Base-by-base conservation (phyloP, 768 basidiomycete genomes). In the Suillus hirtellus region DNA sequence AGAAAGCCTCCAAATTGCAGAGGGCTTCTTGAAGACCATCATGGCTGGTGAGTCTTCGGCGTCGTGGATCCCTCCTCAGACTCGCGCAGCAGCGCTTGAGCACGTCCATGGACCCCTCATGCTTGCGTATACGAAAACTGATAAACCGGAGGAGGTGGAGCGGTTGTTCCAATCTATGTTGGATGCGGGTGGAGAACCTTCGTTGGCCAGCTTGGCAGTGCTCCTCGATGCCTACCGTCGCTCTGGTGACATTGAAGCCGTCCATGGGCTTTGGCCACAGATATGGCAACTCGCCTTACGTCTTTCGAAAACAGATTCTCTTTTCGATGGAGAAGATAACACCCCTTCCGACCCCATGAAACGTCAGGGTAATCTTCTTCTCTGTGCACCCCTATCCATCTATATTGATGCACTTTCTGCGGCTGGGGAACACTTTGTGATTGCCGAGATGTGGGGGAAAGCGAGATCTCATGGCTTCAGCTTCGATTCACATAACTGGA, bases 401-500 rank as follows among this genome's bases (percentile, higher is more conserved):
- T 89, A 88, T 74, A 86, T 97, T 64, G 88, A 93, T 66, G 82
- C 85, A 6, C 77, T 96, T 59, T 91, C 93, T 2, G 75, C 78
- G 3, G 83, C 82, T 0, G 89, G 89, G 2, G 71, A 78, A 43
- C 89, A 95, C 67, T 65, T 71, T 9, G 83, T 87, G 63, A 81
- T 96, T 52, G 82, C 87, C 17, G 70, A 72, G 3, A 79, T 83
- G 0, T 98, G 96, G 95, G 77, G 79, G n/a, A 72, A 78, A 37
- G 81, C 92, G 58, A 83, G 84, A 64, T 66, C 74, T 12, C 74
- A 79, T 11, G 92, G 92, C 2, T 90, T 96, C 68, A 80, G 80
- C 14, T 93, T 95, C 72, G 93, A 96, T 72, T 83, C 90, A 14
- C 87, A 90, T 69, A 98, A 97, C 73, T 99, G 94, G 92, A 97